phyloP scores from a whole-genome alignment of 2,329 filamentous ascomycete species.

The Elsinoe ampelina region DNA sequence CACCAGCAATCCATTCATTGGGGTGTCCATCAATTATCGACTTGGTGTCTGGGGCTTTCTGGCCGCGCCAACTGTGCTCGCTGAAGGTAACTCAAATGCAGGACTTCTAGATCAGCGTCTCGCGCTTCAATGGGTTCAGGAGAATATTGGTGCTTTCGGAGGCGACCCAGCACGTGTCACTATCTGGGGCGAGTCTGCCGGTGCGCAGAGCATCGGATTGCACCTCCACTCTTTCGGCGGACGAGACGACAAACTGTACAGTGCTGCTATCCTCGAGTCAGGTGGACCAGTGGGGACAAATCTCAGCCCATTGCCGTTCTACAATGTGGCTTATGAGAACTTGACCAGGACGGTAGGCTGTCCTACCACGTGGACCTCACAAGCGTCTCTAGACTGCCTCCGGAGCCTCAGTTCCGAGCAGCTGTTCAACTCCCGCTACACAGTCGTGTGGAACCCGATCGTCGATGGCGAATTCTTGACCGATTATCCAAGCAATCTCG shows the following conservation, averaged over 20 bases:
- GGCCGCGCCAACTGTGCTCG: conserved; percentile 35
- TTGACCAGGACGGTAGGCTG: conserved; percentile 17
- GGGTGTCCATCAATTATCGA: conserved; percentile 47
- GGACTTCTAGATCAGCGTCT: conserved; percentile 55
- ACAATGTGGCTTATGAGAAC: conserved; percentile 16
- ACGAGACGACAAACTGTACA: conserved; percentile 35
- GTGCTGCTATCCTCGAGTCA: conserved; percentile 33
- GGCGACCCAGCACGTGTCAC: conserved; percentile 51
- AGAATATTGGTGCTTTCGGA: conserved; percentile 52
- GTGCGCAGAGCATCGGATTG: conserved; percentile 32
- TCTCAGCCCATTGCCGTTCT: conserved; percentile 16
- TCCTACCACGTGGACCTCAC: conserved; percentile 16
- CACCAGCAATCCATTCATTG: conserved; percentile 46
- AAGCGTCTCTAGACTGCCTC: conserved; percentile 16
- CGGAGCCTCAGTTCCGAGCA: conserved; percentile 16
- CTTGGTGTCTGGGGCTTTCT: conserved; percentile 46
- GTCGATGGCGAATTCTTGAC: conserved; percentile 42
- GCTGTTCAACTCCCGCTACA: conserved; percentile 18
- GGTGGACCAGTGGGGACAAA: conserved; percentile 29
- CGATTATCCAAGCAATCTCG: conserved; percentile 40
- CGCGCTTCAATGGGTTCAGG: conserved; percentile 51
- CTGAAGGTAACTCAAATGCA: conserved; percentile 45
- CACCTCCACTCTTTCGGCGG: conserved; percentile 33
- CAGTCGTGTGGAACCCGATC: conserved; percentile 24
- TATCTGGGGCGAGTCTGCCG: conserved; percentile 51